Conservation (phyloP, 2,329 filamentous ascomycete genomes). For the Penicillium sp. region DNA sequence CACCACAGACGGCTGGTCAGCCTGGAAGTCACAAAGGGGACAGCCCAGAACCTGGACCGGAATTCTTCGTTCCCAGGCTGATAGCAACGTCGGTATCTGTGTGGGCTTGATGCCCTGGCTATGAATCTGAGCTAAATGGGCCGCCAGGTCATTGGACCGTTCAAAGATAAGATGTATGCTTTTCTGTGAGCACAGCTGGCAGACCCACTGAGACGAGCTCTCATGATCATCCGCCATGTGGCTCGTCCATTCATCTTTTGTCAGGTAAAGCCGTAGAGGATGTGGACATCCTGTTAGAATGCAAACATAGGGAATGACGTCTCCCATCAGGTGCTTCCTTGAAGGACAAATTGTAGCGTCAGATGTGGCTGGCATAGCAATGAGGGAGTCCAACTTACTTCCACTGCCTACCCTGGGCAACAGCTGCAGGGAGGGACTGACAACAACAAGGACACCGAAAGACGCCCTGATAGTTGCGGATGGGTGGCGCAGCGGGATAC, state of each 20-base stretch:
- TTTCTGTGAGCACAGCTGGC: slow-evolving; percentile 3
- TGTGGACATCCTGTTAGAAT: slow-evolving; percentile 11
- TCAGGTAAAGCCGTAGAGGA: slow-evolving; percentile 1
- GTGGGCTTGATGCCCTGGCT: background rate
- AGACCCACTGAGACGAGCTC: slow-evolving; percentile 5
- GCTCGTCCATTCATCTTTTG: slow-evolving; percentile 4
- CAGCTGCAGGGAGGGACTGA: slow-evolving; percentile 6
- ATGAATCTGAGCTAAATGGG: background rate
- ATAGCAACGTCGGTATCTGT: slow-evolving; percentile 5
- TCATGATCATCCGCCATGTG: slow-evolving; percentile 12
- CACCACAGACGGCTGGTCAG: background rate
- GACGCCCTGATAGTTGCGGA: background rate
- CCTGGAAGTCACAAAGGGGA: slow-evolving; percentile 3
- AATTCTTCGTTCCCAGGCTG: background rate
- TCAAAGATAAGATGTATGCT: background rate
- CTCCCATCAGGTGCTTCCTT: slow-evolving; percentile 15
- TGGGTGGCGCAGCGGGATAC: slow-evolving; percentile 16
- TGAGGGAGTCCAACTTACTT: too few species aligned
- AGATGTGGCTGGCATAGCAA: too few species aligned
- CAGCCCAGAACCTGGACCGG: background rate
- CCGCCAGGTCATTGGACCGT: background rate
- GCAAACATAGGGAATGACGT: slow-evolving; percentile 17
- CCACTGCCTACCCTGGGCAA: slow-evolving; percentile 9
- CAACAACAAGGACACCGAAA: slow-evolving; percentile 24
- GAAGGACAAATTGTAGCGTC: too few species aligned